A percentile compares a stretch with the other conserved stretches of the same genome.
Evolutionary conservation across 202 grass and related monocot genomes (phyloP).

Genomic region (Schoenoplectus triqueter): DNA sequence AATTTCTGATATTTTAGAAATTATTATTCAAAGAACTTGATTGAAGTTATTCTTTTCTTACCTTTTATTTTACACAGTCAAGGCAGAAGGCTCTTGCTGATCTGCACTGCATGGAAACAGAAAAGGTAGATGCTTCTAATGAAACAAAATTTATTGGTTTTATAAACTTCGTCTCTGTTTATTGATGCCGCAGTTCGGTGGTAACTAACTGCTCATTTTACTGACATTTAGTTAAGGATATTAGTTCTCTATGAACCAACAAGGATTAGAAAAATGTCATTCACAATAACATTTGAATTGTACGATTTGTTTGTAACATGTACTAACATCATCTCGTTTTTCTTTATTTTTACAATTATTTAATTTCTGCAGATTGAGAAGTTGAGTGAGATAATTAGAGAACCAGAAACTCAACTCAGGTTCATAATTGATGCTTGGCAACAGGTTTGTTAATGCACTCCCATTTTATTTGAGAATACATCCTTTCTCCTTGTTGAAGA

Average conservation of each 20-base stretch:
- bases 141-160: not conserved
- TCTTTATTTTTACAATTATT: not conserved
- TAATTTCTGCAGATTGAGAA: slow-evolving; percentile 65
- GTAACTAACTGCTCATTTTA: not conserved
- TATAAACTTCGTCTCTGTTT: slow-evolving; percentile 16
- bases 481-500: slow-evolving; percentile 12
- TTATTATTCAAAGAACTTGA: not conserved
- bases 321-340: slow-evolving; percentile 21
- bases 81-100: slow-evolving; percentile 85
- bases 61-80: slow-evolving; percentile 60
- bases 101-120: slow-evolving; percentile 70
- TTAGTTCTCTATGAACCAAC: slow-evolving; percentile 28
- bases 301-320: slow-evolving; percentile 29
- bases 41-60: not conserved
- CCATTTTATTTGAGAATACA: slow-evolving; percentile 15
- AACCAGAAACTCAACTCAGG: slow-evolving; percentile 85
- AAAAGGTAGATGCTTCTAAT: slow-evolving; percentile 55
- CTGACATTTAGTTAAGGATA: not conserved
- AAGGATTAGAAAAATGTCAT: not conserved
- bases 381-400: slow-evolving; percentile 63
- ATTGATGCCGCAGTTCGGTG: not conserved
- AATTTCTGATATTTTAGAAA: slow-evolving; percentile 19
- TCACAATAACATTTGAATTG: not conserved
- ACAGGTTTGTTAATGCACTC: slow-evolving; percentile 52
- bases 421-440: slow-evolving; percentile 93